phyloP scores from a whole-genome alignment of 148 eudicot genomes.

The Cornus controversa region DNA sequence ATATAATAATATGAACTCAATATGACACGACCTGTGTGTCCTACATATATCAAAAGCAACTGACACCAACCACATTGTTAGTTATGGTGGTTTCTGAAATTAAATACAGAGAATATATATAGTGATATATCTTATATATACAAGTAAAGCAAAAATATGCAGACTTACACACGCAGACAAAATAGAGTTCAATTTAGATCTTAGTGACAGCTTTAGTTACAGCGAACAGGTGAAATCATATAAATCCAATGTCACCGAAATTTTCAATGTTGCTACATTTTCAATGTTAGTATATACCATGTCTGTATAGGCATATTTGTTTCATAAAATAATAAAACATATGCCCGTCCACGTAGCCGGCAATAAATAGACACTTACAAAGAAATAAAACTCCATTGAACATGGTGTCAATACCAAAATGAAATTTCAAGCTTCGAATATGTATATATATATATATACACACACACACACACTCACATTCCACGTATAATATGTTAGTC shows the following conservation, averaged over 20 bases:
- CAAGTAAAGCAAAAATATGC: not conserved
- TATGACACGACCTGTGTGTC: constrained; percentile 5
- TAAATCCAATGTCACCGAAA: too few relatives aligned
- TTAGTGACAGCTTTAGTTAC: too few relatives aligned
- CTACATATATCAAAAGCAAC: constrained; percentile 12
- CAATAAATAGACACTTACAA: not conserved
- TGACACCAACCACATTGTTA: constrained; percentile 23
- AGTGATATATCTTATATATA: not conserved
- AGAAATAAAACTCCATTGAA: too few relatives aligned
- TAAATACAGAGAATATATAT: not conserved
- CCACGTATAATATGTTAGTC: too few relatives aligned
- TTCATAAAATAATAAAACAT: not conserved
- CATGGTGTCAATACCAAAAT: not conserved
- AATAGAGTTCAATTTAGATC: constrained; percentile 12
- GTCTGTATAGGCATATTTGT: too few relatives aligned
- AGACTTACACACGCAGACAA: not conserved
- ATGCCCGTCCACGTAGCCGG: not conserved
- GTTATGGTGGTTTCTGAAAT: constrained; percentile 19
- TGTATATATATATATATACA: too few relatives aligned
- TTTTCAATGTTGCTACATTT: too few relatives aligned
- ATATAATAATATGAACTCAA: not conserved
- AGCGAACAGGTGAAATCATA: too few relatives aligned
- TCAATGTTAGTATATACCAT: too few relatives aligned
- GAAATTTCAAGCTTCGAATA: too few relatives aligned
- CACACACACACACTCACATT: too few relatives aligned